Evolutionary conservation across 2,329 filamentous ascomycete genomes (phyloP), one percentile per base, ranked within the genome.

Genomic region (Akanthomyces uredinophilus): DNA sequence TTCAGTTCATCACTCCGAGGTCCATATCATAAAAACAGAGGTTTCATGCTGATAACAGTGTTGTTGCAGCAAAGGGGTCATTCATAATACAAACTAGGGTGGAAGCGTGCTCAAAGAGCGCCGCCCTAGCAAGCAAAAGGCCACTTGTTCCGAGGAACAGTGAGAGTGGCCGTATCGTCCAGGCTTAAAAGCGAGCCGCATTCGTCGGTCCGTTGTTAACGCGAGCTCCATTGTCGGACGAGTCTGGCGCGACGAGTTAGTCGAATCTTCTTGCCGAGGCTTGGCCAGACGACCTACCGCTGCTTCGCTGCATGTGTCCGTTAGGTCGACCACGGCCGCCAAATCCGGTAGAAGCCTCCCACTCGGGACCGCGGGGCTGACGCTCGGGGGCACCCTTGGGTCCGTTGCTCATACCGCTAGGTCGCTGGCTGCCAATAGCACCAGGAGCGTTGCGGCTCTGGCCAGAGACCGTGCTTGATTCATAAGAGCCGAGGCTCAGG

Each of bases 391-490:
- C 79, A 29, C 75, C 78, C 75, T 73, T 76, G 53, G 71, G 64
- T 58, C 77, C 75, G 61, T 69, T 73, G 59, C 70, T 78, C 56
- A 71, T 70, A 29, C 78, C 77, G 63, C 78, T 81, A 16, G 85
- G 84, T 51, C 86, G 80, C 71, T 88, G 86, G 74, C 86, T 88
- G 58, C 86, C 86, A 58, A 88, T 88, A 13, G 86, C 84, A 5
- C 86, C 86, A 10, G 83, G 83, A 0, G 81, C 79, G 63, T 79
- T 81, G 24, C 83, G 74, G 3, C 70, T 70, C n/a, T 73, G 71
- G 53, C 66, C 65, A 47, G 70, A 75, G n/a, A 52, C 14, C 64
- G 65, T 75, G 70, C 69, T 75, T 68, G 67, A 78, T 70, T 86
- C 83, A 54, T 77, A 83, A 1, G 78, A 74, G 22, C 82, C 81